These are phyloP conservation scores for Zygotorulaspora sp. DNA, from an alignment of 805 yeast species.

Conservation along the genomic window DNA sequence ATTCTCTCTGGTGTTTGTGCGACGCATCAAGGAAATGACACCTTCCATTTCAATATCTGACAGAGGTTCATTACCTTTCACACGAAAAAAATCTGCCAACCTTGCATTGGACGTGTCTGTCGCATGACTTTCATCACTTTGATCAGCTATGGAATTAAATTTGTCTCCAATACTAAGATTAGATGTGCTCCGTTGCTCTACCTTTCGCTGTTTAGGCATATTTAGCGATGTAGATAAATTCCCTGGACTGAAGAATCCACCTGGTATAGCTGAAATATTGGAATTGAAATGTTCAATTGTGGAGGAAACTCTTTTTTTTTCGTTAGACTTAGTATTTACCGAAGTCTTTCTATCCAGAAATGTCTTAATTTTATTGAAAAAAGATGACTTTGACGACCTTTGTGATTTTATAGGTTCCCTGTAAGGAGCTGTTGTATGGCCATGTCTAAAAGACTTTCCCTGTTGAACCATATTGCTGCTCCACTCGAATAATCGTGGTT, in stretches of 20 bases:
- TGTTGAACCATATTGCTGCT: slow-evolving; percentile 9
- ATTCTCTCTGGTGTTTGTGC: slow-evolving; percentile 17
- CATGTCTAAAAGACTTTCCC: slow-evolving; percentile 9
- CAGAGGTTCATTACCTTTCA: slow-evolving; percentile 70
- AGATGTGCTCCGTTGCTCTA: neutral
- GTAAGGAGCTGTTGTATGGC: slow-evolving; percentile 19
- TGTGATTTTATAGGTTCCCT: slow-evolving; percentile 11
- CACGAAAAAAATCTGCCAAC: slow-evolving; percentile 63
- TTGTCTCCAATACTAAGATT: slow-evolving; percentile 4
- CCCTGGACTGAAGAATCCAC: slow-evolving; percentile 27
- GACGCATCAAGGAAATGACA: slow-evolving; percentile 56
- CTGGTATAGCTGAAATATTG: slow-evolving; percentile 19
- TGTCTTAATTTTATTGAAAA: slow-evolving; percentile 10
- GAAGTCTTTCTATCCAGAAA: slow-evolving; percentile 4
- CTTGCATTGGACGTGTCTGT: slow-evolving; percentile 50
- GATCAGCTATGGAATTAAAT: slow-evolving; percentile 14
- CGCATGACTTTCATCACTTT: slow-evolving; percentile 13
- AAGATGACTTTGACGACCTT: slow-evolving; percentile 7
- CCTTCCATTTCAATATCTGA: slow-evolving; percentile 76
- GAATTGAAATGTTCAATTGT: neutral
- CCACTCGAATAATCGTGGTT: neutral
- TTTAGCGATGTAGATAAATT: slow-evolving; percentile 5
- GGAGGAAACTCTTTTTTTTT: neutral
- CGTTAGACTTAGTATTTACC: neutral
- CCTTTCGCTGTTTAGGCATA: slow-evolving; percentile 4